Percentiles rank a stretch among this genome's conserved stretches.
phyloP scores from a whole-genome alignment of 2,329 filamentous ascomycete genomes.

The Sclerotiophoma versabilis region DNA sequence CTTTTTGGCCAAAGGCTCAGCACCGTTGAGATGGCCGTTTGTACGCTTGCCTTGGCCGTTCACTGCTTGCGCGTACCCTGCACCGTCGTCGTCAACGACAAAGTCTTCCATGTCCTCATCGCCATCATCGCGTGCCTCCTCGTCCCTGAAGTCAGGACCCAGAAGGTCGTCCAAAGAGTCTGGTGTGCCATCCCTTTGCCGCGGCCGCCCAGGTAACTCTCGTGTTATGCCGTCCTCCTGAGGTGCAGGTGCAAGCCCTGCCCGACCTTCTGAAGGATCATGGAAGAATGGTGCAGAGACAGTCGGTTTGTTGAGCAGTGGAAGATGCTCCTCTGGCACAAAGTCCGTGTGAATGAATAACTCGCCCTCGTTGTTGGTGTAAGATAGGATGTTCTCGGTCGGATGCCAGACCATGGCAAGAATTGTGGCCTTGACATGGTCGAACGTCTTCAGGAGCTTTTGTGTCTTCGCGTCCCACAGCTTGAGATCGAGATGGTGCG shows the following conservation, averaged over 20 bases:
- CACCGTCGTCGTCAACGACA: slow-evolving; percentile 93
- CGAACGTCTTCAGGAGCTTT: slow-evolving; percentile 76
- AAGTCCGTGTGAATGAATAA: slow-evolving; percentile 85
- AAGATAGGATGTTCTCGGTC: slow-evolving; percentile 84
- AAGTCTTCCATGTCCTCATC: slow-evolving; percentile 71
- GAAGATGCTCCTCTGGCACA: slow-evolving; percentile 59
- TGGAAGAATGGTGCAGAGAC: slow-evolving; percentile 88
- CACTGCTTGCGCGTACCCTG: slow-evolving; percentile 75
- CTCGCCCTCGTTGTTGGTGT: slow-evolving; percentile 91
- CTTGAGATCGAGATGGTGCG: slow-evolving; percentile 67
- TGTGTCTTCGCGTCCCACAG: slow-evolving; percentile 94
- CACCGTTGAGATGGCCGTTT: slow-evolving; percentile 55
- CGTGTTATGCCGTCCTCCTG: slow-evolving; percentile 63
- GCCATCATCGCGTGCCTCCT: slow-evolving; percentile 55
- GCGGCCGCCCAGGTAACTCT: slow-evolving; percentile 59
- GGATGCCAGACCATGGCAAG: slow-evolving; percentile 92
- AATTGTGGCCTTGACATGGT: slow-evolving; percentile 75
- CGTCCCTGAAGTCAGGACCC: slow-evolving; percentile 62
- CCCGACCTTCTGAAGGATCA: slow-evolving; percentile 75
- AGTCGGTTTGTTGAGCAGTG: slow-evolving; percentile 59
- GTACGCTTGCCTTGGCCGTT: slow-evolving; percentile 70
- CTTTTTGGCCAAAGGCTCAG: slow-evolving; percentile 58
- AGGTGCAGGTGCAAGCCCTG: slow-evolving; percentile 66
- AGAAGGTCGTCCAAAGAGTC: slow-evolving; percentile 87
- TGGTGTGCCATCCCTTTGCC: slow-evolving; percentile 64